These are phyloP conservation scores for Besnoitia besnoiti DNA, from an alignment of 169 alveolate species.

Conservation along the genomic window DNA sequence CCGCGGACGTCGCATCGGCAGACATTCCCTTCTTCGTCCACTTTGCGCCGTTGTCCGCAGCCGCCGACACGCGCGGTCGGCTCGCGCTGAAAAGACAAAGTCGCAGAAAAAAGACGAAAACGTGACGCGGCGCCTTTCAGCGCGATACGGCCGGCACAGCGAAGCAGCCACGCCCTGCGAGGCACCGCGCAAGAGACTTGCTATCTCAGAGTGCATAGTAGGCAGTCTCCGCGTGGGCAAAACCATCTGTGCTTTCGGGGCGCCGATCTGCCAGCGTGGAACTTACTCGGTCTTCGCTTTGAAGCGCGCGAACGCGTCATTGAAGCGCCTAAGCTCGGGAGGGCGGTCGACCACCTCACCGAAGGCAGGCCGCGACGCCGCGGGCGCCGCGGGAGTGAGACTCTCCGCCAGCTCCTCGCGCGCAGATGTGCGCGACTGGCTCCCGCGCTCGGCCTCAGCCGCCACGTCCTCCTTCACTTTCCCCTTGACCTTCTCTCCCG, in stretches of 20 bases:
- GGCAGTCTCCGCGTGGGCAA: no score
- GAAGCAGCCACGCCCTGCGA: no score
- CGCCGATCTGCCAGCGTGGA: no score
- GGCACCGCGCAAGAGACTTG: no score
- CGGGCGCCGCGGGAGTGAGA: not conserved
- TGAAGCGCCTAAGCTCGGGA: constrained; percentile 13
- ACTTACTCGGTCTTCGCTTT: not conserved
- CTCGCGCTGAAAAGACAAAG: no score
- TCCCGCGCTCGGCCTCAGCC: not conserved
- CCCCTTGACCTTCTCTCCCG: no score
- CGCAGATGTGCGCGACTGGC: not conserved
- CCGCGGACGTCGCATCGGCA: not conserved
- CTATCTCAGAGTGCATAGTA: no score
- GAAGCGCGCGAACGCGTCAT: not conserved
- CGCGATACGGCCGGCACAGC: no score
- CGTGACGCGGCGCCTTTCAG: not conserved
- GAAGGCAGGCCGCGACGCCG: not conserved
- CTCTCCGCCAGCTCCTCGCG: not conserved
- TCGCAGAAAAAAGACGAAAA: not conserved
- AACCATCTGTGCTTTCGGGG: no score
- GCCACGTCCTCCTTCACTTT: not conserved
- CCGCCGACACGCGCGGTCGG: not conserved
- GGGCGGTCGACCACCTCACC: constrained; percentile 21
- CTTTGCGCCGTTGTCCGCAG: not conserved
- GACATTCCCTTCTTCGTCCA: not conserved